Conservation (phyloP, 495 filamentous ascomycete species). For the Aspergillus ostianus region DNA sequence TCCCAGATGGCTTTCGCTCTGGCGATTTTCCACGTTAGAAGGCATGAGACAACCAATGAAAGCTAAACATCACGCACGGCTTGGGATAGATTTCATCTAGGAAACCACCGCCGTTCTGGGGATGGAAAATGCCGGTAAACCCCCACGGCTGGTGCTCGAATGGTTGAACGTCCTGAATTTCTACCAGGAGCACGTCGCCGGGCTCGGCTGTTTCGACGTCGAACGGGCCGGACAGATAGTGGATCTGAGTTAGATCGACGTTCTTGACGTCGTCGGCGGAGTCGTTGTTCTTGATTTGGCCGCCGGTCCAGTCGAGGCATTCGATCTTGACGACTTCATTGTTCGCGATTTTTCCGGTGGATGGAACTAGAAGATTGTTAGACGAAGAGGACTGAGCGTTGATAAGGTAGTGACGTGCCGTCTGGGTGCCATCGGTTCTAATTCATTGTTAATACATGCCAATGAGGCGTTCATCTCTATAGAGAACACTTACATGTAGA, state of each 20-base stretch:
- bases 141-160: slow-evolving; percentile 88
- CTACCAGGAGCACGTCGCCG: slow-evolving; percentile 82
- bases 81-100: slow-evolving; percentile 88
- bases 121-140: slow-evolving; percentile 83
- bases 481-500: slow-evolving; percentile 63
- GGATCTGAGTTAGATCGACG: slow-evolving; percentile 78
- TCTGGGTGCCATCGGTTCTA: slow-evolving; percentile 96
- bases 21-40: neutral
- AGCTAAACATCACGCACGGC: slow-evolving; percentile 44
- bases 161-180: slow-evolving; percentile 96
- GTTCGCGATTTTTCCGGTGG: slow-evolving; percentile 70
- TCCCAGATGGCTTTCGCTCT: slow-evolving; percentile 98
- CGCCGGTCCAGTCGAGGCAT: slow-evolving; percentile 87
- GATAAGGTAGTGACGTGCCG: slow-evolving; percentile 46
- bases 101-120: slow-evolving; percentile 86
- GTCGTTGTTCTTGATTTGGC: slow-evolving; percentile 88
- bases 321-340: slow-evolving; percentile 93
- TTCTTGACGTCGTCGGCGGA: slow-evolving; percentile 83
- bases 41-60: too few species aligned
- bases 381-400: neutral
- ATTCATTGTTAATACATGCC: neutral
- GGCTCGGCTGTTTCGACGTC: slow-evolving; percentile 84
- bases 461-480: slow-evolving; percentile 3
- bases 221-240: slow-evolving; percentile 91
- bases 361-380: slow-evolving; percentile 54